Base-by-base conservation (phyloP, 805 yeast species). In the Saccharomycodes ludwigii region DNA sequence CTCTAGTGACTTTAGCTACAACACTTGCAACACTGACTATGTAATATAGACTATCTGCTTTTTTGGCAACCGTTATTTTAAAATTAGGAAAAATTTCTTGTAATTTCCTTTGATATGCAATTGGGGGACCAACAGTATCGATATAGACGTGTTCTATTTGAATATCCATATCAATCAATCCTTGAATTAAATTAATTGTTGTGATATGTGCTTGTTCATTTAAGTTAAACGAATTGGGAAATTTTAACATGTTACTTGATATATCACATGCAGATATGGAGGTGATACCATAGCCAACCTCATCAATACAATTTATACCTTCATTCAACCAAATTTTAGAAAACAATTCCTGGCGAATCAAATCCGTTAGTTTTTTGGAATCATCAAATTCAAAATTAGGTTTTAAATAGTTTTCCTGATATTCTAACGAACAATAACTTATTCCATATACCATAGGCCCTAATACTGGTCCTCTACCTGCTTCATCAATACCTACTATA, bases 381-480 rank as follows among this genome's bases (percentile, higher is more conserved):
- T 91, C 99, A 8, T 88, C 95, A 58, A 91, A 91, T 11, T 85
- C 95, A 41, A 71, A 77, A 20, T 66, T 57, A 17, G 68, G 66
- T 31, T 78, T 63, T 13, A 65, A 49, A 1, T 56, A 47, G 19
- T 63, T 66, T 40, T 40, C 52, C 38, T 58, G 59, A 35, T 71
- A 80, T 0, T 59, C 52, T 29, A 66, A 63, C 9, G 75, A 55
- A 40, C 94, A 76, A 49, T 84, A 91, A 3, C 91, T 75, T 5
- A 84, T 63, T 3, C 94, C 94, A 48, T 91, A 91, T 2, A 91
- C 98, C 98, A 91, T 91, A 0, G 97, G 94, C 0, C 98, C 98
- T 24, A 93, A 47, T 0, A 93, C 96, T 0, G 99, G 99, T 0
- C 99, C 99, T 42, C 99, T 66, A 1, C 99, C 99, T 0, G 99